Base-by-base conservation (phyloP, 2,329 filamentous ascomycete genomes). In the Diplodia mutila region DNA sequence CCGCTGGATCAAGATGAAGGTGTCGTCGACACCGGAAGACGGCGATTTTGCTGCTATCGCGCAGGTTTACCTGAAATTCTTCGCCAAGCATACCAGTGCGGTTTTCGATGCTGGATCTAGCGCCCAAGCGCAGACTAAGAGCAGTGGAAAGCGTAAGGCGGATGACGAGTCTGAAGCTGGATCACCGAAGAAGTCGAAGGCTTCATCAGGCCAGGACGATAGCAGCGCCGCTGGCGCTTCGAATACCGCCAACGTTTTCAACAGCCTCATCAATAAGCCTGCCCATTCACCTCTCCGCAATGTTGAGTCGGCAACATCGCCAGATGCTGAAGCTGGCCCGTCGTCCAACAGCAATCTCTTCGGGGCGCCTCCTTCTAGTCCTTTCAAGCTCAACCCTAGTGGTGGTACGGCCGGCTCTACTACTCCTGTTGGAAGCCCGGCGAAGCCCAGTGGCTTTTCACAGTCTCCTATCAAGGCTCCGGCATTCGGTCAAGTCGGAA, bases 191-290 rank as follows among this genome's bases (percentile, higher is more conserved):
- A 67, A 67, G 34, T 42, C 42, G 16, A 52, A 61, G 25, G 21
- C 4, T 9, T 25, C 39, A 25, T 14, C 53, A 18, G 59, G n/a
- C 29, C 53, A 66, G n/a, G 37, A 34, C 18, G 48, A 42, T 8
- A 34, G 32, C 48, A 29, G 3, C 27, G 32, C 34, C 32, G 46
- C 32, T 11, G 51, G 66, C 29, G 59, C 59, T 51, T 67, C 66
- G 12, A 52, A 55, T 25, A 67, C 66, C 5, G 59, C 66, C 11
- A 67, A 67, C 27, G 55, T 67, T 14, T 67, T 67, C 57, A 67
- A 52, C 59, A 64, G 57, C 39, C 54, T 64, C 21, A 57, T 48
- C 49, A 67, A 64, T 37, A 67, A 67, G 49, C 46, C 66, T 7
- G 39, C 66, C 2, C 65, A 67, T 29, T 61, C 65, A 29, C 52